phyloP scores from a whole-genome alignment of 2,329 filamentous ascomycete species.

The Byssothecium circinans region DNA sequence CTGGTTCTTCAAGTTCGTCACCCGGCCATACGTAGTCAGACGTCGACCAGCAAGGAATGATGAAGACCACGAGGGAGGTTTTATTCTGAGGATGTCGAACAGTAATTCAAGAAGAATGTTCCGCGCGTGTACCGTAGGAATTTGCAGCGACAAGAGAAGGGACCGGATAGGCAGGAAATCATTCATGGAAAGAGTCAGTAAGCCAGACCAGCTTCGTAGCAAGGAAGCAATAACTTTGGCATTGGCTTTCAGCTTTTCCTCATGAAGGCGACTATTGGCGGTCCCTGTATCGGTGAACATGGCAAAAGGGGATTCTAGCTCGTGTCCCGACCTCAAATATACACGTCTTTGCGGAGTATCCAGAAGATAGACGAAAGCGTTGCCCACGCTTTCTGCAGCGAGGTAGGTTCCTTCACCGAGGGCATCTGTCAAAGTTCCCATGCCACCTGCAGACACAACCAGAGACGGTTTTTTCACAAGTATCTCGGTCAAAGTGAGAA shows the following conservation, averaged over 20 bases:
- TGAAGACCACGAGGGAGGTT: slow-evolving; percentile 90
- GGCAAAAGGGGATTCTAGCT: slow-evolving; percentile 82
- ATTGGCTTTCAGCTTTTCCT: slow-evolving; percentile 76
- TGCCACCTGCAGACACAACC: slow-evolving; percentile 78
- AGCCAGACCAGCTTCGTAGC: slow-evolving; percentile 89
- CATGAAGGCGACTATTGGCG: slow-evolving; percentile 54
- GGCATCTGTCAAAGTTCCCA: slow-evolving; percentile 86
- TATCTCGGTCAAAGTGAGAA: slow-evolving; percentile 91
- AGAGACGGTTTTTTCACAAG: slow-evolving; percentile 82
- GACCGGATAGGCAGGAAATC: slow-evolving; percentile 83
- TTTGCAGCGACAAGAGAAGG: slow-evolving; percentile 67
- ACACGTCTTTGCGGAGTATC: slow-evolving; percentile 80
- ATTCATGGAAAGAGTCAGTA: slow-evolving; percentile 86
- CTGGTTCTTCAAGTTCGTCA: slow-evolving; percentile 75
- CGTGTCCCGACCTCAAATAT: slow-evolving; percentile 84
- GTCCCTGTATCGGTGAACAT: slow-evolving; percentile 82
- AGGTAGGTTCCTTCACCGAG: slow-evolving; percentile 89
- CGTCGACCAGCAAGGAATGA: slow-evolving; percentile 91
- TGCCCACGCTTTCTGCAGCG: slow-evolving; percentile 83
- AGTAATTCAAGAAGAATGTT: slow-evolving; percentile 87
- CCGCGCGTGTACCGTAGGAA: slow-evolving; percentile 57
- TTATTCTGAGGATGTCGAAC: slow-evolving; percentile 83
- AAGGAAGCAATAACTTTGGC: slow-evolving; percentile 90
- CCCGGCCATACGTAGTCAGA: slow-evolving; percentile 93
- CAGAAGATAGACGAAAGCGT: slow-evolving; percentile 85